Evolutionary conservation across 495 filamentous ascomycete genomes (phyloP).

Genomic region (Xylaria castorea): DNA sequence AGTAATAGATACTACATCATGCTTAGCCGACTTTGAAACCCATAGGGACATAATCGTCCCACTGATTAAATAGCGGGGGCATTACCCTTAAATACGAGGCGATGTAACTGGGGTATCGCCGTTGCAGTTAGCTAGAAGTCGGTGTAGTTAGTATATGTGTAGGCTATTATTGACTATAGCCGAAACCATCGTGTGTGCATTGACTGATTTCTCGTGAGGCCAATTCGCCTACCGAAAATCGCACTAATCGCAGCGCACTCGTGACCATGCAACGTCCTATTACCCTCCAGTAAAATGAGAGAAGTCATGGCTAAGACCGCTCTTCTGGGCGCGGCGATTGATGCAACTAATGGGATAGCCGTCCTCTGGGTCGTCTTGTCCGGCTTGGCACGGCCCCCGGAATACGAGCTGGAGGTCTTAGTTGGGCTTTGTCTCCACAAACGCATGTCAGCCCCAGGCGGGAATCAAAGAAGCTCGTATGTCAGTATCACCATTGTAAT

Average conservation of each 20-base stretch:
- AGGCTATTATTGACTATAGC: background rate
- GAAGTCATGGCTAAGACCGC: background rate
- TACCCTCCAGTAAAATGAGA: background rate
- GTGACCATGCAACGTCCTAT: background rate
- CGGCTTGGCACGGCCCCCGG: constrained; percentile 10
- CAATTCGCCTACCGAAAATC: background rate
- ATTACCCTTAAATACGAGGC: background rate
- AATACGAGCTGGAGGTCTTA: constrained; percentile 27
- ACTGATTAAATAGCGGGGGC: background rate
- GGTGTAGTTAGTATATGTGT: background rate
- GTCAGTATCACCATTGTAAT: constrained; percentile 26
- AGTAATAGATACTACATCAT: background rate
- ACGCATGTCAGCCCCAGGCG: constrained; percentile 12
- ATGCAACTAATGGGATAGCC: constrained; percentile 6
- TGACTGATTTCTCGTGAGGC: background rate
- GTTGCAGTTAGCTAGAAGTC: background rate
- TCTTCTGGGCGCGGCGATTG: constrained; percentile 8
- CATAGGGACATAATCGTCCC: background rate
- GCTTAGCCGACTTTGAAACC: background rate
- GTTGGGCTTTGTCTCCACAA: constrained; percentile 10
- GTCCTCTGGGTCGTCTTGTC: background rate
- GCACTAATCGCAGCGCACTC: background rate
- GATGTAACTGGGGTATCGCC: constrained; percentile 1
- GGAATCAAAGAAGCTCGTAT: constrained; percentile 24
- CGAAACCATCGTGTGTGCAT: background rate